Percentiles rank a stretch among this genome's conserved stretches.
Evolutionary conservation across 192 early-diverging fungal species (phyloP).

Genomic region (Spizellomyces punctatus): DNA sequence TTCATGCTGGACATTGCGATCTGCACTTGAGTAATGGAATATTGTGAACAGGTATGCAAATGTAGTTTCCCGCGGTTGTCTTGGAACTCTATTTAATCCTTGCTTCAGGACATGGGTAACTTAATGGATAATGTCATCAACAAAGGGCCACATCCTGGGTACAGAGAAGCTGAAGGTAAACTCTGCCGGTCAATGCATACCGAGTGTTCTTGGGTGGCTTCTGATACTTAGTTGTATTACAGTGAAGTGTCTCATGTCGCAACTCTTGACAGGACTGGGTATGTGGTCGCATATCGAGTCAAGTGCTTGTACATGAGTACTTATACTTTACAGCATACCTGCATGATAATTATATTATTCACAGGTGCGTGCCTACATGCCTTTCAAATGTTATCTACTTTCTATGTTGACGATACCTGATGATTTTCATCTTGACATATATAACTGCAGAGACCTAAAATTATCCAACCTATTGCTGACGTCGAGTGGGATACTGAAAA

Average conservation of each 20-base stretch:
- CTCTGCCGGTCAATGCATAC: neutral
- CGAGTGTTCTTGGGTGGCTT: too few relatives aligned
- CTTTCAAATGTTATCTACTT: too few relatives aligned
- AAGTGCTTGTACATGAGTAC: neutral
- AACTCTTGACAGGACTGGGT: constrained; percentile 83
- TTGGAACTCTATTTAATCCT: neutral
- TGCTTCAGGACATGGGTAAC: constrained; percentile 50
- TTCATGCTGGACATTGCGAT: constrained; percentile 8
- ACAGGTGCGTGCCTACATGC: constrained; percentile 45
- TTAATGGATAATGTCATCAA: constrained; percentile 47
- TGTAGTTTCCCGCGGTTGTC: neutral
- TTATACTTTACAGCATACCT: constrained; percentile 58
- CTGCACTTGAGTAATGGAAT: constrained; percentile 72
- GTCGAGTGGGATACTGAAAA: constrained; percentile 87
- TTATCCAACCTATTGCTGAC: constrained; percentile 91
- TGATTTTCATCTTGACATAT: too few relatives aligned
- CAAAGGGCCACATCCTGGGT: constrained; percentile 7
- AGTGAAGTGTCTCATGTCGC: constrained; percentile 87
- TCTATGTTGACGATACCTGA: too few relatives aligned
- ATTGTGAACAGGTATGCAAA: constrained; percentile 73
- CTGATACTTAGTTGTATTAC: neutral
- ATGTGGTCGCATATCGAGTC: neutral
- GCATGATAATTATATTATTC: constrained; percentile 83
- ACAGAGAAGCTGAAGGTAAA: constrained; percentile 17
- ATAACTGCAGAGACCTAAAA: constrained; percentile 74